Evolutionary conservation across 257 asterid genomes (phyloP), one percentile per base, ranked within the genome.

Genomic region (Plantago major): DNA sequence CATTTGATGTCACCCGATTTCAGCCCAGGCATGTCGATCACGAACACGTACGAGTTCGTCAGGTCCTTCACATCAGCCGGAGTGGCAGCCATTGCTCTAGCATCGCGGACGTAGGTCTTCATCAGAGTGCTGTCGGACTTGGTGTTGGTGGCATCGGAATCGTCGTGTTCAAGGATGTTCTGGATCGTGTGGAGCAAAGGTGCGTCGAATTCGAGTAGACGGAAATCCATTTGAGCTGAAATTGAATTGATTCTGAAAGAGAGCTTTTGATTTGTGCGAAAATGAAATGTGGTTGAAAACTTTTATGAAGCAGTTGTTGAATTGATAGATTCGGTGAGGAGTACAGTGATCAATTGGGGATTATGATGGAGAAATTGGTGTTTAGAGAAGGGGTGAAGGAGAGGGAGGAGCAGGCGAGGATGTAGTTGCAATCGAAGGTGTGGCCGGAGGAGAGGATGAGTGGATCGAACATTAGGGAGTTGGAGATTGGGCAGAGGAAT

Each of bases 401-500:
- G 37, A 30, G 37, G 5, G 37, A 30, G 5, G 37, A 5, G 78
- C 99, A 89, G 42, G 96, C 97, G 9, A 60, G 68, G 13, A 83
- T 81, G 74, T 83, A 84, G 68, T 71, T 79, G 19, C 97, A 90
- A 46, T 92, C 99, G 76, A 92, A 92, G 6, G 96, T 76, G 76
- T 89, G 96, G 55, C 97, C 97, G 37, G 97, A 86, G 28, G 97
- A 70, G 12, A 84, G 84, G 10, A 92, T 79, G 3, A 92, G 95
- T 1, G 99, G 99, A 74, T 92, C 99, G 65, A 88, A 89, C 99
- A 92, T 92, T 15, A 86, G 64, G 15, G 81, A 64, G 43, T 82
- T 81, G 0, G 99, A 86, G 5, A 92, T 51, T 0, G 99, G 95
- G 63, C 99, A 92, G 0, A 81, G 0, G 57, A 92, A 92, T 68